Evolutionary conservation across 805 yeast species (phyloP).

Genomic region (Yamadazyma endophytica): DNA sequence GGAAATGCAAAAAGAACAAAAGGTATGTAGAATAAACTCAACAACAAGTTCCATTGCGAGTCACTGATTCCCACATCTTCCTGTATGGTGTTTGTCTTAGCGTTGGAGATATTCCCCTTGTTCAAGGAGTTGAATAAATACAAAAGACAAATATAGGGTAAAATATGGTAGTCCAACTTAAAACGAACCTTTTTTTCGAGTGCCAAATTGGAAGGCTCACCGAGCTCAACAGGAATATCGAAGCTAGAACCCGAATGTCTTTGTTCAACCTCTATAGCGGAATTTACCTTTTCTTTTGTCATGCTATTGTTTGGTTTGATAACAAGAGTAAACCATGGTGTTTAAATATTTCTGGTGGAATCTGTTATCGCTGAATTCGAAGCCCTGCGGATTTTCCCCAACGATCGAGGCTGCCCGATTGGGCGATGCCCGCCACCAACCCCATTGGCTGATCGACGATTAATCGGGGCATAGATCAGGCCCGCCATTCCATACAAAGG

Average conservation of each 20-base stretch:
- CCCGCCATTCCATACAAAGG: too few species aligned
- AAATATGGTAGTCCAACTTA: slow-evolving; percentile 40
- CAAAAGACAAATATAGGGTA: slow-evolving; percentile 43
- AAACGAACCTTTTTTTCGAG: slow-evolving; percentile 27
- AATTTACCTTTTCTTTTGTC: too few species aligned
- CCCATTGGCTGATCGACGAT: too few species aligned
- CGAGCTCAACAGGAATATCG: slow-evolving; percentile 9
- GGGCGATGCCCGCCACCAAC: too few species aligned
- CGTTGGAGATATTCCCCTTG: slow-evolving; percentile 47
- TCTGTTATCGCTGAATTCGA: too few species aligned
- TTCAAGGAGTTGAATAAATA: slow-evolving; percentile 47
- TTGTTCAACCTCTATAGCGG: slow-evolving; percentile 6
- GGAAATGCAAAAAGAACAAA: slow-evolving; percentile 45
- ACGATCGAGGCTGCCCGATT: too few species aligned
- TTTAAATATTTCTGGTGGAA: too few species aligned
- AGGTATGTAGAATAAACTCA: slow-evolving; percentile 43
- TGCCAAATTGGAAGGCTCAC: too few species aligned
- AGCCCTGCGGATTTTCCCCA: too few species aligned
- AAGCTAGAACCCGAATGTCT: slow-evolving; percentile 3
- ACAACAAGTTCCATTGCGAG: slow-evolving; percentile 41
- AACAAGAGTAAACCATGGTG: too few species aligned
- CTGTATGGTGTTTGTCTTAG: slow-evolving; percentile 44
- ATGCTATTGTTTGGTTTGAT: too few species aligned
- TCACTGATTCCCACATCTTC: slow-evolving; percentile 37
- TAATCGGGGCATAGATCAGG: too few species aligned